Base-by-base conservation (phyloP, 176 grass and related monocot species). In the Phoenix roebelenii region DNA sequence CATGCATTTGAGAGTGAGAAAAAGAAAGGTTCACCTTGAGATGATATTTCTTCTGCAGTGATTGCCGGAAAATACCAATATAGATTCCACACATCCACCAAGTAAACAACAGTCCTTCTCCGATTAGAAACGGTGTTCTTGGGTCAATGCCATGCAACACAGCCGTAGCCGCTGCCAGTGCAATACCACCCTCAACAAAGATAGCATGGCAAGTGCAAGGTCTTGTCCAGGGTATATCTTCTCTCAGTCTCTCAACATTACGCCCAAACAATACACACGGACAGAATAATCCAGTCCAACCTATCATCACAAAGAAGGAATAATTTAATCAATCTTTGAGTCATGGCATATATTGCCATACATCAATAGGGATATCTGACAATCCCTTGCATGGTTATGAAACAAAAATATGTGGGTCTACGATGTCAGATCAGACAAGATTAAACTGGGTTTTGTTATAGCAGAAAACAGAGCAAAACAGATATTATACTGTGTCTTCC, bases 11-110 rank as follows among this genome's bases (percentile, higher is more conserved):
- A 20, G 22, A 16, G n/a, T 12, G 24, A 44, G 15, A 54, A 28
- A 72, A 74, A 55, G 22, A 51, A 30, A 67, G 50, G 44, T 62
- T 65, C 55, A 95, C 90, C 85, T 89, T 76, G 23, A 95, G 90
- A 78, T 95, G 90, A 58, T 95, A 95, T 76, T 84, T 84, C 83
- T 82, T 95, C 74, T 95, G 86, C 29, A 95, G 77, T 73, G 85
- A 79, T 57, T 95, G 90, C 18, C 90, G 83, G 55, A 78, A 85
- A 60, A 87, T 70, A 59, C 91, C 86, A 70, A 86, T 95, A 69
- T 90, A 95, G 58, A 85, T 90, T 50, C 65, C 86, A 71, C 91
- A 95, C 66, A 95, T 65, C 91, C 91, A 95, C 91, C 91, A 95
- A 35, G 82, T 74, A 57, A 87, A 90, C 18, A 95, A 64, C 74